These are phyloP conservation scores for Neonectria faginata DNA, from an alignment of 2,329 filamentous ascomycete genomes.

Conservation along the genomic window DNA sequence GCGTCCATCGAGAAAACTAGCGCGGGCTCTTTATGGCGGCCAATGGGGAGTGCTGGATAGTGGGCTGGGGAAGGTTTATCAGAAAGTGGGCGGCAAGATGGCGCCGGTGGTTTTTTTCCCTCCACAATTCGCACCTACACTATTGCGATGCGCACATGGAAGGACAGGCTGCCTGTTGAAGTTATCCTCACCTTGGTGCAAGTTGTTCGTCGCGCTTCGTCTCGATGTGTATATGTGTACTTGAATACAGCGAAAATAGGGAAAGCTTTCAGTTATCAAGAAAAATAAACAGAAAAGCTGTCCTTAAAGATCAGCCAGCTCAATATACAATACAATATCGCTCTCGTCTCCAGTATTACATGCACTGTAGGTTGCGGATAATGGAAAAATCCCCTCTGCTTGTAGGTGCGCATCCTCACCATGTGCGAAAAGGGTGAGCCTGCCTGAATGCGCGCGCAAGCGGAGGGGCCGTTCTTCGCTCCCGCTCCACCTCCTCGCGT, in stretches of 20 bases:
- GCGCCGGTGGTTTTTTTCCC: background rate
- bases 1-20: background rate
- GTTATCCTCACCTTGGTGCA: background rate
- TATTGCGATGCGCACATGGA: background rate
- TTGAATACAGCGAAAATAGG: background rate
- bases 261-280: background rate
- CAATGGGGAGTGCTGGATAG: constrained; percentile 2
- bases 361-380: no score
- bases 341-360: background rate
- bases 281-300: background rate
- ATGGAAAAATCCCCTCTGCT: background rate
- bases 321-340: background rate
- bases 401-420: background rate
- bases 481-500: constrained; percentile 26
- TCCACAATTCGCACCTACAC: background rate
- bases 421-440: background rate
- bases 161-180: background rate
- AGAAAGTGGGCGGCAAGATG: background rate
- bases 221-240: background rate
- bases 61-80: background rate
- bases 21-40: constrained; percentile 10
- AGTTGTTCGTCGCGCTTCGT: background rate
- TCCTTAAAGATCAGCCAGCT: background rate
- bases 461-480: constrained; percentile 11
- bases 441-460: constrained; percentile 11